These are phyloP conservation scores for Millerozyma acaciae DNA, from an alignment of 805 yeast species.

Conservation along the genomic window DNA sequence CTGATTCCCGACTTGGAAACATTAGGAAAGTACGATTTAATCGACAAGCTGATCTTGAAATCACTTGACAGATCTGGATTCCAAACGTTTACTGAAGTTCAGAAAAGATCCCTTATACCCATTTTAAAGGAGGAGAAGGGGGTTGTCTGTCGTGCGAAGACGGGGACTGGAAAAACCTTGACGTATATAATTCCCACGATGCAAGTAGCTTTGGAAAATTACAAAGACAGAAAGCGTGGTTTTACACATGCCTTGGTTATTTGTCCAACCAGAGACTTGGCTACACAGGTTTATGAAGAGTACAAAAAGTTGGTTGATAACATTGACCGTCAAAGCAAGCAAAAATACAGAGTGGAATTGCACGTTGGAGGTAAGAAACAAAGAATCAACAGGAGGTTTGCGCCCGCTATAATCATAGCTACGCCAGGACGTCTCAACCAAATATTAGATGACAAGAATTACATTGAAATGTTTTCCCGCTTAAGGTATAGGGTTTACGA, in stretches of 20 bases:
- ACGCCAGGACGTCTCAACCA: constrained; percentile 87
- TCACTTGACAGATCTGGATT: constrained; percentile 45
- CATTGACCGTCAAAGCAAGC: constrained; percentile 15
- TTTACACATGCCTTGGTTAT: constrained; percentile 53
- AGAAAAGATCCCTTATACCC: constrained; percentile 57
- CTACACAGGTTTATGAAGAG: constrained; percentile 73
- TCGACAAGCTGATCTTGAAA: constrained; percentile 14
- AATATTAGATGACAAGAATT: constrained; percentile 44
- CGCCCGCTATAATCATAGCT: constrained; percentile 69
- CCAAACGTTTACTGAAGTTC: constrained; percentile 62
- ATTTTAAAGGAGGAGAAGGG: constrained; percentile 53
- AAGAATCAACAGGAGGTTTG: constrained; percentile 19
- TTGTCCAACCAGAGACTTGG: constrained; percentile 90
- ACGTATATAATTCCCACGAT: constrained; percentile 82
- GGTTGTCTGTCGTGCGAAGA: constrained; percentile 82
- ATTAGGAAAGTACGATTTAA: constrained; percentile 8
- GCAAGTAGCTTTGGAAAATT: constrained; percentile 40
- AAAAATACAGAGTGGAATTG: constrained; percentile 39
- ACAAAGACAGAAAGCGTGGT: constrained; percentile 30
- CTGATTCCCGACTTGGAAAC: constrained; percentile 9
- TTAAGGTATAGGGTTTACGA: constrained; percentile 72
- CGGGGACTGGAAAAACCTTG: constrained; percentile 93
- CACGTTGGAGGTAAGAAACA: constrained; percentile 66
- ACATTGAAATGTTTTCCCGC: constrained; percentile 45
- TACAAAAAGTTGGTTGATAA: constrained; percentile 41